Base-by-base conservation (phyloP, 768 basidiomycete genomes). In the Pleurotus tuoliensis region DNA sequence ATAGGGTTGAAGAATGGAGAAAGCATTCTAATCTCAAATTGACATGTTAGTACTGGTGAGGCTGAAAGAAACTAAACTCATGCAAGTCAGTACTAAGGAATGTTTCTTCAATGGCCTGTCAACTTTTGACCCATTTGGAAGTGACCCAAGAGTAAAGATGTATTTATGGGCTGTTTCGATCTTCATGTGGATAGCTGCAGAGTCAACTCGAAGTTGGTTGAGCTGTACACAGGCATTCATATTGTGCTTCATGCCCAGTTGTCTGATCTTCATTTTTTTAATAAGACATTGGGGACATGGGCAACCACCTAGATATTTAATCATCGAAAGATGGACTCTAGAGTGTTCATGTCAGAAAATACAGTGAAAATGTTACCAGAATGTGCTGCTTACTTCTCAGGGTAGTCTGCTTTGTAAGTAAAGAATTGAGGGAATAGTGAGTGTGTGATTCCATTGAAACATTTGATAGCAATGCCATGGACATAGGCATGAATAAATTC, bases 331-430 rank as follows among this genome's bases (percentile, higher is more conserved):
- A 20, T 20, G 20, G 20, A 20, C 20, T 20, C 20, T 20, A 20
- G 20, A 20, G 20, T 20, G 20, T 20, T 20, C 20, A 20, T 20
- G 20, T 20, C 20, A 20, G 20, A 20, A 20, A 20, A 20, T 20
- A 20, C 20, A 20, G 20, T 20, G 20, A 20, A 20, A 20, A 20
- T 20, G 20, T 20, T 20, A 20, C 20, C 20, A 20, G 20, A 20
- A 20, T 20, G 20, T 20, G 20, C 20, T 20, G 20, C 20, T 20
- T 20, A 20, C 69, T 68, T 70, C 47, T 71, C 69, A 1, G 67
- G 69, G 51, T 70, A 71, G 53, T 71, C 69, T 1, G 69, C 69
- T 9, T 61, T 57, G 47, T 70, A 69, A 3, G 61, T 63, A 43
- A 71, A 65, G 25, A 71, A 63, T 0, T 67, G 59, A 4, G 65